Evolutionary conservation across 2,329 filamentous ascomycete genomes (phyloP).

Genomic region (Apiospora pterosperma): DNA sequence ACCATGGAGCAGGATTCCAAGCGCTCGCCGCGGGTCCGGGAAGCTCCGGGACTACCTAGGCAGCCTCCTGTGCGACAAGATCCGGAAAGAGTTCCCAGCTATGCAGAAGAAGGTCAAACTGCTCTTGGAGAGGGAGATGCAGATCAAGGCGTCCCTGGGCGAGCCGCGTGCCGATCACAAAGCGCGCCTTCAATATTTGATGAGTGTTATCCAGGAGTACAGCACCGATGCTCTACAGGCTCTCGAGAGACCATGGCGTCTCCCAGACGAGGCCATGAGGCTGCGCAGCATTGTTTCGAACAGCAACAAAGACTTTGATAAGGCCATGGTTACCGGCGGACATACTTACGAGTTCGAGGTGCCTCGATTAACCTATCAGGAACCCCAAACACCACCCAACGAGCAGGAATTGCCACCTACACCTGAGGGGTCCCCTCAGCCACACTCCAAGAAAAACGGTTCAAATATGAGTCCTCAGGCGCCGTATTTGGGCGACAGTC

Average conservation of each 20-base stretch:
- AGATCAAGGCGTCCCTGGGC: constrained; percentile 18
- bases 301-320: not conserved
- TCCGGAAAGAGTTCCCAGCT: constrained; percentile 17
- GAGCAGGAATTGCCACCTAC: not conserved
- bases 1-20: constrained; percentile 25
- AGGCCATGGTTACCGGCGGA: not conserved
- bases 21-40: constrained; percentile 22
- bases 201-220: constrained; percentile 19
- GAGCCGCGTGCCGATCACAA: constrained; percentile 19
- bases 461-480: not conserved
- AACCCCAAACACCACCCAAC: not conserved
- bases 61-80: constrained; percentile 21
- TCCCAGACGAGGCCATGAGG: constrained; percentile 16
- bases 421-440: not conserved
- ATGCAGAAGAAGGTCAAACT: constrained; percentile 20
- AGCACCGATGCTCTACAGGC: constrained; percentile 14
- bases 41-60: constrained; percentile 27
- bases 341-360: constrained; percentile 4
- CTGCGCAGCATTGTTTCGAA: constrained; percentile 20
- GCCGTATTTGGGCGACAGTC: not conserved
- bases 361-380: not conserved
- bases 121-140: constrained; percentile 15
- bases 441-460: not conserved
- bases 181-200: constrained; percentile 23
- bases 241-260: constrained; percentile 20